Conservation (phyloP, 2,329 filamentous ascomycete species). For the Fusarium nurragi region DNA sequence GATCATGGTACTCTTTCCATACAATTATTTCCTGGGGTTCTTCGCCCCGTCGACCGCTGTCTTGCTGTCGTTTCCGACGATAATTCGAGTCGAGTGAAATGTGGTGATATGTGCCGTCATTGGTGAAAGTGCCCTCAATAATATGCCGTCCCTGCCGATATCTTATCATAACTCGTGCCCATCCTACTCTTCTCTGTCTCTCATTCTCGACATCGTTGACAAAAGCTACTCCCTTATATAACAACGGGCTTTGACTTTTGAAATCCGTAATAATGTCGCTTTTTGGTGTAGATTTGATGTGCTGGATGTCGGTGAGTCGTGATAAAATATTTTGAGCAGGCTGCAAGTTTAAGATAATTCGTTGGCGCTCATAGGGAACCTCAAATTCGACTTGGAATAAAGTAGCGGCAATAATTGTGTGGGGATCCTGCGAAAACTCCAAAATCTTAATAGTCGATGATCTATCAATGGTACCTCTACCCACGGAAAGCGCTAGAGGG, state of each 20-base stretch:
- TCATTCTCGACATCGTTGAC: background rate
- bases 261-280: background rate
- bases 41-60: background rate
- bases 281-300: background rate
- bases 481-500: conserved; percentile 9
- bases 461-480: background rate
- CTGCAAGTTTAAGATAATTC: conserved; percentile 20
- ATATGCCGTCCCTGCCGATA: background rate
- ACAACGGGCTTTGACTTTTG: background rate
- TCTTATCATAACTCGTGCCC: conserved; percentile 30
- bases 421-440: conserved; percentile 7
- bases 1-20: conserved; percentile 17
- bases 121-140: conserved; percentile 34
- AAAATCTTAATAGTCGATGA: conserved; percentile 18
- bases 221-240: conserved; percentile 26
- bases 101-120: conserved; percentile 23
- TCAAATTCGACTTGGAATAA: conserved; percentile 29
- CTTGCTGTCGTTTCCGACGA: background rate
- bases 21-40: conserved; percentile 17
- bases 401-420: conserved; percentile 5
- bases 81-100: conserved; percentile 30
- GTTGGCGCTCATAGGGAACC: background rate
- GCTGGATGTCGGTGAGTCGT: conserved; percentile 16
- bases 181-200: conserved; percentile 17
- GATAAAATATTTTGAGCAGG: conserved; percentile 26